A percentile compares a stretch with the other conserved stretches of the same genome.
These are phyloP conservation scores for Phytopythium oedochilum DNA, from an alignment of 352 stramenopile genomes.

Conservation along the genomic window DNA sequence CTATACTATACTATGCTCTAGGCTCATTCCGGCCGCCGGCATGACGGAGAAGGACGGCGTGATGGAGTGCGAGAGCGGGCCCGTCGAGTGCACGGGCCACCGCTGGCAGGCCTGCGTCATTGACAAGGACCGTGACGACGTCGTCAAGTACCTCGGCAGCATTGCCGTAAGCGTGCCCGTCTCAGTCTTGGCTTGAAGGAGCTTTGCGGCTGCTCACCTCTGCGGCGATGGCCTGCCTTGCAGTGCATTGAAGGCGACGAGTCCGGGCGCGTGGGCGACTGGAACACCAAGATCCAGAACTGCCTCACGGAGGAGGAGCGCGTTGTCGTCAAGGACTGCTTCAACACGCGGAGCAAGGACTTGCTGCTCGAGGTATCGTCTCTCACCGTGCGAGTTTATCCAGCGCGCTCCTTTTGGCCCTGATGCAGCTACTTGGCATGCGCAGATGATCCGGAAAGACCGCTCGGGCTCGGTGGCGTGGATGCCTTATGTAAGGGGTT, in stretches of 20 bases:
- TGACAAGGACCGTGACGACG: slow-evolving; percentile 64
- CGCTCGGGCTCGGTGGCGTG: slow-evolving; percentile 40
- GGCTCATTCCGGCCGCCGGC: slow-evolving; percentile 62
- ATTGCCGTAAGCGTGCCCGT: slow-evolving; percentile 75
- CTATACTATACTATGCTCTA: slow-evolving; percentile 10
- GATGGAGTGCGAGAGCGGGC: slow-evolving; percentile 56
- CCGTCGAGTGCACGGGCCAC: slow-evolving; percentile 71
- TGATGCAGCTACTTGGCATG: background rate
- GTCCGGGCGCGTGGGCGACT: slow-evolving; percentile 62
- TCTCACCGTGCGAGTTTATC: background rate
- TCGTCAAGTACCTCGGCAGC: slow-evolving; percentile 70
- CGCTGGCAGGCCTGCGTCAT: slow-evolving; percentile 68
- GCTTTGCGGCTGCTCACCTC: too few relatives aligned
- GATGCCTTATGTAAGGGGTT: slow-evolving; percentile 78
- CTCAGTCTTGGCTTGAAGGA: too few relatives aligned
- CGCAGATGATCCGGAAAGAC: slow-evolving; percentile 62
- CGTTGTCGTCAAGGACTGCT: slow-evolving; percentile 50
- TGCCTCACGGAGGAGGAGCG: slow-evolving; percentile 65
- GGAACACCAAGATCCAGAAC: slow-evolving; percentile 63
- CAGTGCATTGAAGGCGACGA: slow-evolving; percentile 78
- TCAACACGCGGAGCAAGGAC: slow-evolving; percentile 43
- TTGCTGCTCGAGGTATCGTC: slow-evolving; percentile 39
- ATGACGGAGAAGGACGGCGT: slow-evolving; percentile 61
- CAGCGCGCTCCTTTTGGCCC: too few relatives aligned
- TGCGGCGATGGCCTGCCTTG: too few relatives aligned